phyloP scores from a whole-genome alignment of 1,139 yeast species.

The Hyphopichia khmerensis region DNA sequence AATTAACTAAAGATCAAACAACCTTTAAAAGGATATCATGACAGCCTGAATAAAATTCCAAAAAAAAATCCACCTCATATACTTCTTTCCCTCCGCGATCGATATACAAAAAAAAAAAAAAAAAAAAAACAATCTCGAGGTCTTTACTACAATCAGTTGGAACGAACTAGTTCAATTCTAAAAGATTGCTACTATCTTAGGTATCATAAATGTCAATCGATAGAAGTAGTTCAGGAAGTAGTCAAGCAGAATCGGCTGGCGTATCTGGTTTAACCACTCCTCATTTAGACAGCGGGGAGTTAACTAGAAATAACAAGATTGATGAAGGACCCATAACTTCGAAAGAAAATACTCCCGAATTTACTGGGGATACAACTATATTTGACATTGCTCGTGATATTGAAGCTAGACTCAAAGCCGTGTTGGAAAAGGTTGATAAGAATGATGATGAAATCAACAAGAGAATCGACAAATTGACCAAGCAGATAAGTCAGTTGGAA shows the following conservation, averaged over 20 bases:
- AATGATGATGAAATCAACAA: constrained; percentile 30
- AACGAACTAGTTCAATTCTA: no score
- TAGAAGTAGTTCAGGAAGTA: constrained; percentile 1
- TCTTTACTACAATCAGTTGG: no score
- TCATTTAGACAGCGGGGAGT: constrained; percentile 13
- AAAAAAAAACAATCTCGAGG: no score
- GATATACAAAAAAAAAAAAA: no score
- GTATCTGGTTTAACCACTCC: constrained; percentile 17
- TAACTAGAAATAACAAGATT: constrained; percentile 4
- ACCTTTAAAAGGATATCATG: no score
- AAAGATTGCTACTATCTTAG: no score
- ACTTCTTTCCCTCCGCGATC: no score
- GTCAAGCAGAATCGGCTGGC: constrained; percentile 2
- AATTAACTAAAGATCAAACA: no score
- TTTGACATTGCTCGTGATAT: constrained; percentile 54
- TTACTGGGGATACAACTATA: constrained; percentile 29
- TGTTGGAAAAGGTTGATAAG: constrained; percentile 25
- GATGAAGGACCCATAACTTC: constrained; percentile 4
- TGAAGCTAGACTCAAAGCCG: constrained; percentile 37
- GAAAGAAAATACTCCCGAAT: constrained; percentile 8
- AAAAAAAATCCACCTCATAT: no score
- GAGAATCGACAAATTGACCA: constrained; percentile 25
- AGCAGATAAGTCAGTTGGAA: constrained; percentile 20
- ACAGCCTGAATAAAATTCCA: no score
- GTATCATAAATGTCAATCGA: not conserved